Evolutionary conservation across 495 filamentous ascomycete genomes (phyloP), one percentile per base, ranked within the genome.

Genomic region (Aspergillus nanangensis): DNA sequence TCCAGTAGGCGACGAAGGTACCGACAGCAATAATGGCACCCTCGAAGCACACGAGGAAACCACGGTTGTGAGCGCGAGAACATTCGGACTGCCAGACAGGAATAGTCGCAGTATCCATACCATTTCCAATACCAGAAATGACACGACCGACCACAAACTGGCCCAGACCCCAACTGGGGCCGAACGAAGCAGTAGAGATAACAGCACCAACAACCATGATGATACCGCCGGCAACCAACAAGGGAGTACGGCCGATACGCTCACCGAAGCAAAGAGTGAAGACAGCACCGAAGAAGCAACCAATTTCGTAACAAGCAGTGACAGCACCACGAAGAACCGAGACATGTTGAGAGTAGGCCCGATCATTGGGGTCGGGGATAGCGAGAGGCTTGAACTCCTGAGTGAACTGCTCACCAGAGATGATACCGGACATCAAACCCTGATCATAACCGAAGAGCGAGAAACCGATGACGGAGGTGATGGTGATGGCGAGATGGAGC

Each of bases 241-340:
- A 51, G 31, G 71, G 77, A n/a, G 82, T 72, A 33, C 88, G 71
- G 7, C 88, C 88, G 17, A 89, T 67, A 2, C 69, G 50, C 51
- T 93, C 86, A 39, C 87, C 88, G 45, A 75, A 75, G 24, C 62
- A 57, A 15, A 92, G 72, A 31, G 86, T 82, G 53, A 85, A 80
- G 50, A 90, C 76, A 34, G 88, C 86, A 29, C 88, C 88, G 22
- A 83, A 66, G 38, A 92, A 70, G 63, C 88, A 91, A 18, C 71
- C 88, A 20, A 91, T 73, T 53, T 90, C 86, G 63, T 91, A 93
- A 50, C 89, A 87, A 3, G 88, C 78, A 1, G 87, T 90, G 17
- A 91, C 85, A 11, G 82, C 76, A 41, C 86, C 88, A 55, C 87
- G 86, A 70, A 88, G 83, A 1, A 84, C 84, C 8, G 82, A 71